Conservation (phyloP, 2,329 filamentous ascomycete genomes). For the Botrytis sinoallii region DNA sequence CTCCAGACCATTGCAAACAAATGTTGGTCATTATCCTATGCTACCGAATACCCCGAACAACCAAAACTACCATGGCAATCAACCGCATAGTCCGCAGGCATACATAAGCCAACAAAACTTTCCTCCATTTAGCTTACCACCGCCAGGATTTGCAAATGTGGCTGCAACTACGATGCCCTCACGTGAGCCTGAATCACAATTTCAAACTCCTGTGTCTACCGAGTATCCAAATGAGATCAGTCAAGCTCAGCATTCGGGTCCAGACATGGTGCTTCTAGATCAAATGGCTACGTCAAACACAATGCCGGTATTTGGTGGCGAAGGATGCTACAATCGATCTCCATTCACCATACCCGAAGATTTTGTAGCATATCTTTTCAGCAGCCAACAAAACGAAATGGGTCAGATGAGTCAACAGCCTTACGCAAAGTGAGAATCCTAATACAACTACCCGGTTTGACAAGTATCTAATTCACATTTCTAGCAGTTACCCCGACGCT, state of each 20-base stretch:
- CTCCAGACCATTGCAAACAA: conserved; percentile 48
- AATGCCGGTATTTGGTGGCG: conserved; percentile 83
- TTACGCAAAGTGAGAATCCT: conserved; percentile 49
- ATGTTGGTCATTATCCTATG: conserved; percentile 49
- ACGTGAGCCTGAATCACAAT: conserved; percentile 33
- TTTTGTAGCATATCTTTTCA: conserved; percentile 82
- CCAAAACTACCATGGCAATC: conserved; percentile 43
- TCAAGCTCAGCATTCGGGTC: conserved; percentile 38
- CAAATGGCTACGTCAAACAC: conserved; percentile 63
- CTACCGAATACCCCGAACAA: conserved; percentile 52
- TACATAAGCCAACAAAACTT: conserved; percentile 62
- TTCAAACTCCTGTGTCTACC: conserved; percentile 32
- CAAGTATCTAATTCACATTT: not conserved
- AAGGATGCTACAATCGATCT: conserved; percentile 73
- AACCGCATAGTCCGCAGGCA: conserved; percentile 43
- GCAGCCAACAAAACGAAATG: conserved; percentile 57
- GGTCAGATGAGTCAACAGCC: conserved; percentile 49
- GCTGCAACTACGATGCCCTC: conserved; percentile 39
- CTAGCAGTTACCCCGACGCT: conserved; percentile 51
- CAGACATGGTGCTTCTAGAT: conserved; percentile 58
- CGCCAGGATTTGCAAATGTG: conserved; percentile 52
- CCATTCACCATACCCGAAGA: conserved; percentile 85
- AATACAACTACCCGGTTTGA: not conserved
- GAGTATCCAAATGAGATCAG: conserved; percentile 37
- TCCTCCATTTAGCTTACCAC: conserved; percentile 59